These are phyloP conservation scores for Colletotrichum liaoningense DNA, from an alignment of 2,329 filamentous ascomycete genomes.

Conservation along the genomic window DNA sequence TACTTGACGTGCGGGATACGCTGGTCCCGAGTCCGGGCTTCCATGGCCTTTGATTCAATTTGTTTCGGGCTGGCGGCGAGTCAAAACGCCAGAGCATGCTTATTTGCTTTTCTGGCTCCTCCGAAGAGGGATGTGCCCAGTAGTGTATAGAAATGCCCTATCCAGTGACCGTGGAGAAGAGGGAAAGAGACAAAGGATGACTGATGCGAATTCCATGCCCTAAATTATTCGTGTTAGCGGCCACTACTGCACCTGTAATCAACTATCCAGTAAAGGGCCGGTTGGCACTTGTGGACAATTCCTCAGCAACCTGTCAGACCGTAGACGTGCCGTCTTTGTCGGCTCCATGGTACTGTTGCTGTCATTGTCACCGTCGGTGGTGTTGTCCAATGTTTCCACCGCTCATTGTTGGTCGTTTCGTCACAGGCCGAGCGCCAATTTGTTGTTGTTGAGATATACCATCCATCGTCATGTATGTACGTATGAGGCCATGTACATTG, in stretches of 20 bases:
- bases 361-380: not conserved
- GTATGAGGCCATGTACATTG: slow-evolving; percentile 26
- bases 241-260: slow-evolving; percentile 52
- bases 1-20: slow-evolving; percentile 1
- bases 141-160: slow-evolving; percentile 39
- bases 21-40: slow-evolving; percentile 2
- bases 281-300: slow-evolving; percentile 14
- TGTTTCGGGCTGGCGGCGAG: slow-evolving; percentile 23
- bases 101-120: slow-evolving; percentile 15
- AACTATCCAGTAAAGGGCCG: slow-evolving; percentile 41
- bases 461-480: slow-evolving; percentile 15
- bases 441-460: slow-evolving; percentile 1
- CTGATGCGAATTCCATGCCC: slow-evolving; percentile 39
- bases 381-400: slow-evolving; percentile 5
- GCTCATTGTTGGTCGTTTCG: slow-evolving; percentile 14
- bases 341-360: not conserved
- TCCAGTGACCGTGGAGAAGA: not conserved
- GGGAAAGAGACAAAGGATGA: slow-evolving; percentile 14
- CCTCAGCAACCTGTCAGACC: slow-evolving; percentile 17
- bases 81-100: slow-evolving; percentile 30
- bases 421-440: slow-evolving; percentile 11
- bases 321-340: slow-evolving; percentile 3
- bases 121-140: slow-evolving; percentile 39
- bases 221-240: slow-evolving; percentile 48
- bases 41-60: not conserved